Conservation (phyloP, 2,329 filamentous ascomycete species). For the Botrytis elliptica region DNA sequence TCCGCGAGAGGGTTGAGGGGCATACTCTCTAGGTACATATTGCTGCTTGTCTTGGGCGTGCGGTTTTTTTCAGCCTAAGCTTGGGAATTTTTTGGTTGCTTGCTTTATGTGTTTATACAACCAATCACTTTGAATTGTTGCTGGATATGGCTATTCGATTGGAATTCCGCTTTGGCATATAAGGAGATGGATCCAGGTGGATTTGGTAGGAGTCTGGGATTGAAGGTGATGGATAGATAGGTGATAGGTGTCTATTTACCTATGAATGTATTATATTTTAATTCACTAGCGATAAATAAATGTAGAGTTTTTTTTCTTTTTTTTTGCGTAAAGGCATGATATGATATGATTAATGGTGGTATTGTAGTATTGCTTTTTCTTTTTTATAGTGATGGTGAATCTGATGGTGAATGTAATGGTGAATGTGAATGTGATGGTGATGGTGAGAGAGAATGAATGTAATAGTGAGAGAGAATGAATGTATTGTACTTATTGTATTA, state of each 20-base stretch:
- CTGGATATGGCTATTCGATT: slow-evolving; percentile 21
- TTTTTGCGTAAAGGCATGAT: not conserved
- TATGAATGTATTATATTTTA: slow-evolving; percentile 19
- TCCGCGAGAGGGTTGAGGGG: slow-evolving; percentile 7
- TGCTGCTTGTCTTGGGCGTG: slow-evolving; percentile 18
- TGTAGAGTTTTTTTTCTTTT: not conserved
- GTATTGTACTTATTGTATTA: too few relatives aligned
- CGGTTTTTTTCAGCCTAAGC: slow-evolving; percentile 12
- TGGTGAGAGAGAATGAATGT: too few relatives aligned
- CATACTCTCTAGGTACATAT: slow-evolving; percentile 19
- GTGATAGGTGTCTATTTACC: not conserved
- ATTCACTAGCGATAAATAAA: not conserved
- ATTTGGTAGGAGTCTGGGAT: slow-evolving; percentile 10
- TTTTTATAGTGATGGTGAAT: not conserved
- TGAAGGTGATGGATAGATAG: not conserved
- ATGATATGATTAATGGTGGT: not conserved
- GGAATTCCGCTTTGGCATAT: slow-evolving; percentile 19
- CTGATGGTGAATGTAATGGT: not conserved
- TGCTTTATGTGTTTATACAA: not conserved
- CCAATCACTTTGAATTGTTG: slow-evolving; percentile 18
- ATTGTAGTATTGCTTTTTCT: not conserved
- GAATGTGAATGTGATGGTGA: too few relatives aligned
- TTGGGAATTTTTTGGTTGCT: slow-evolving; percentile 8
- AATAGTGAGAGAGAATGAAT: too few relatives aligned
- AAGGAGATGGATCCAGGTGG: slow-evolving; percentile 5